phyloP scores from a whole-genome alignment of 192 early-diverging fungal genomes.

The Coemansia sp. region DNA sequence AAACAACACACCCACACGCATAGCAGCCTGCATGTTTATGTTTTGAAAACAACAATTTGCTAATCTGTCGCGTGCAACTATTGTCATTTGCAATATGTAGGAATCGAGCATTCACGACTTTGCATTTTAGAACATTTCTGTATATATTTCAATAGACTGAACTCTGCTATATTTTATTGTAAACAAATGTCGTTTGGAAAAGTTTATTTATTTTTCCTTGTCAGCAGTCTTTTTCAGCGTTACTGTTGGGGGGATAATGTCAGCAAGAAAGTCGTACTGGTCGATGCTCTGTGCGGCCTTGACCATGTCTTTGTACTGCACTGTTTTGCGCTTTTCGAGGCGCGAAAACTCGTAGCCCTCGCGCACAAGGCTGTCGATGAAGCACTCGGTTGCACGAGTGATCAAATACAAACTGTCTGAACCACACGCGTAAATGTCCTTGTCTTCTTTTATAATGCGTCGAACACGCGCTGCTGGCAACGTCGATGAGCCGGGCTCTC shows the following conservation, averaged over 20 bases:
- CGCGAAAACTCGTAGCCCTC: conserved; percentile 62
- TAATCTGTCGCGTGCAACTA: neutral
- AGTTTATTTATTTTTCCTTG: conserved; percentile 5
- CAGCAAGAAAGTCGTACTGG: conserved; percentile 49
- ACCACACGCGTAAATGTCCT: conserved; percentile 65
- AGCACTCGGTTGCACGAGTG: conserved; percentile 66
- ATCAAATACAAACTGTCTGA: conserved; percentile 67
- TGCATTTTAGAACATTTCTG: neutral
- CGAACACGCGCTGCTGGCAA: conserved; percentile 67
- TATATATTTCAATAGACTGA: neutral
- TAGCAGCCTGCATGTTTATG: neutral
- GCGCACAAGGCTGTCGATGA: conserved; percentile 63
- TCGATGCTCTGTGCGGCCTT: conserved; percentile 55
- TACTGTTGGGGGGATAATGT: conserved; percentile 44
- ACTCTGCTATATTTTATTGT: neutral
- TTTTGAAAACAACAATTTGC: neutral
- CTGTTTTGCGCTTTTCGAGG: conserved; percentile 67
- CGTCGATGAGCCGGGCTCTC: conserved; percentile 50
- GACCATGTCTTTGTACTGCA: conserved; percentile 71
- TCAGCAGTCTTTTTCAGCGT: conserved; percentile 15
- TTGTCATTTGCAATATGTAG: too few relatives aligned
- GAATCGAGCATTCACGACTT: too few relatives aligned
- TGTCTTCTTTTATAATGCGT: conserved; percentile 74
- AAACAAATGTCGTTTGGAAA: too few relatives aligned
- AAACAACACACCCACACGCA: conserved; percentile 3